Conservation (phyloP, 768 basidiomycete genomes). For the Pleurotus pulmonarius region DNA sequence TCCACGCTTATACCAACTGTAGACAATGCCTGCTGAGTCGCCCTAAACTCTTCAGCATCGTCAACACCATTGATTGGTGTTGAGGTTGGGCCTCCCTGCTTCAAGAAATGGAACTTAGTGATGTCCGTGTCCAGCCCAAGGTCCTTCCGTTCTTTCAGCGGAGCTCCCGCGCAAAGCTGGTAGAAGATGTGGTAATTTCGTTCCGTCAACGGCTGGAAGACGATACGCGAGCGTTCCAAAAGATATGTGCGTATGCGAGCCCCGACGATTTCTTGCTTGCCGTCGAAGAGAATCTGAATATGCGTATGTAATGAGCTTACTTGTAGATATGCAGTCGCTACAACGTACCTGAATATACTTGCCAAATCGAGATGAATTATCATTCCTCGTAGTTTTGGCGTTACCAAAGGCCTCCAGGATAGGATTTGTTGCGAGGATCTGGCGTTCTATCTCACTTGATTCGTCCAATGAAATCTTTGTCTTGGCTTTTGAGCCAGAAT, state of each 20-base stretch:
- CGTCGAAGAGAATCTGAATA: slow-evolving; percentile 90
- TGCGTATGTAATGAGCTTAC: slow-evolving; percentile 9
- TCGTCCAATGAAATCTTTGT: slow-evolving; percentile 77
- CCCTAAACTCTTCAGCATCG: slow-evolving; percentile 91
- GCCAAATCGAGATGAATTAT: slow-evolving; percentile 98
- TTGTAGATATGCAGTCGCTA: not conserved
- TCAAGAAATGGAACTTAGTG: slow-evolving; percentile 86
- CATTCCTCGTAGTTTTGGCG: slow-evolving; percentile 98
- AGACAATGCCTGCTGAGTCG: slow-evolving; percentile 91
- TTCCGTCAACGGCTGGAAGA: slow-evolving; percentile 95
- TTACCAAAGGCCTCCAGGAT: slow-evolving; percentile 99
- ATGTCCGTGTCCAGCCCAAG: slow-evolving; percentile 85
- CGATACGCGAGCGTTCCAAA: slow-evolving; percentile 93
- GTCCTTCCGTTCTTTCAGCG: slow-evolving; percentile 92
- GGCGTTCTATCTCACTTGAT: slow-evolving; percentile 92
- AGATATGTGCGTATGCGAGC: slow-evolving; percentile 99
- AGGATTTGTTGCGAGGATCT: slow-evolving; percentile 98
- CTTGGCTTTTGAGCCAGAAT: slow-evolving; percentile 54
- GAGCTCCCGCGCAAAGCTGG: slow-evolving; percentile 95
- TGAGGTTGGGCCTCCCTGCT: slow-evolving; percentile 87
- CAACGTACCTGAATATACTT: slow-evolving; percentile 94
- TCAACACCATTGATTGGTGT: slow-evolving; percentile 90
- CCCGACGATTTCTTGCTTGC: slow-evolving; percentile 93
- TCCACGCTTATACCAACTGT: slow-evolving; percentile 98
- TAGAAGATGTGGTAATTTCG: slow-evolving; percentile 99